A percentile compares a stretch with the other conserved stretches of the same genome.
Evolutionary conservation across 306 rosid species (phyloP).

Genomic region (Dalbergia oliveri): DNA sequence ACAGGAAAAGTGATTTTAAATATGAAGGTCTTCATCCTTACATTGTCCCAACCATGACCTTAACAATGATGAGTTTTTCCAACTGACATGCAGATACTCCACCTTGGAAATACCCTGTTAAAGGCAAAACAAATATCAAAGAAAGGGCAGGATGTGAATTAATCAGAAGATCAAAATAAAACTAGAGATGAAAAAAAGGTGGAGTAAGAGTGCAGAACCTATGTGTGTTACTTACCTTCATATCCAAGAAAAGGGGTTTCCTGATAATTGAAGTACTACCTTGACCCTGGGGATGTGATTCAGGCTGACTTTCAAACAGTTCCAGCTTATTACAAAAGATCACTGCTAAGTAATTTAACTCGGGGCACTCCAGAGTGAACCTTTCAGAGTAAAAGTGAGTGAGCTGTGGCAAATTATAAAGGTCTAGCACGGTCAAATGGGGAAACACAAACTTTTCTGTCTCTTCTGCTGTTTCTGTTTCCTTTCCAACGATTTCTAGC

Average conservation of each 20-base stretch:
- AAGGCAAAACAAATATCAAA: not conserved
- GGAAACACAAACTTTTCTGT: not conserved
- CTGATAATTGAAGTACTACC: not conserved
- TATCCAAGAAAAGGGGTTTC: not conserved
- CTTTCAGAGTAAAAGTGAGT: not conserved
- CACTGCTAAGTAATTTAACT: not conserved
- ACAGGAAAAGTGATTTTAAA: not conserved
- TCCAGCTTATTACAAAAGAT: not conserved
- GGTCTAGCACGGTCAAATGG: not conserved
- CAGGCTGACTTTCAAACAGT: not conserved
- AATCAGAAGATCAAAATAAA: too few relatives aligned
- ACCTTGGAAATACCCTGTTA: conserved; percentile 13
- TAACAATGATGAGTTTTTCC: not conserved
- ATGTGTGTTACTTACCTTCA: not conserved
- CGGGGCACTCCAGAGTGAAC: not conserved
- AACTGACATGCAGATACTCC: not conserved
- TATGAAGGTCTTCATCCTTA: not conserved
- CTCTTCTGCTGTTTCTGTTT: too few relatives aligned
- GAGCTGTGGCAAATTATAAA: not conserved
- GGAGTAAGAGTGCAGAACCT: too few relatives aligned
- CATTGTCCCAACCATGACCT: not conserved
- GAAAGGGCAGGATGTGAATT: not conserved
- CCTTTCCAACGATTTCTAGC: not conserved
- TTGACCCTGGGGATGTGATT: not conserved
- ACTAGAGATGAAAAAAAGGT: not conserved